Percentiles rank a stretch among this genome's conserved stretches.
Conservation (phyloP, 2,329 filamentous ascomycete species). For the Cyphellophora attinorum region DNA sequence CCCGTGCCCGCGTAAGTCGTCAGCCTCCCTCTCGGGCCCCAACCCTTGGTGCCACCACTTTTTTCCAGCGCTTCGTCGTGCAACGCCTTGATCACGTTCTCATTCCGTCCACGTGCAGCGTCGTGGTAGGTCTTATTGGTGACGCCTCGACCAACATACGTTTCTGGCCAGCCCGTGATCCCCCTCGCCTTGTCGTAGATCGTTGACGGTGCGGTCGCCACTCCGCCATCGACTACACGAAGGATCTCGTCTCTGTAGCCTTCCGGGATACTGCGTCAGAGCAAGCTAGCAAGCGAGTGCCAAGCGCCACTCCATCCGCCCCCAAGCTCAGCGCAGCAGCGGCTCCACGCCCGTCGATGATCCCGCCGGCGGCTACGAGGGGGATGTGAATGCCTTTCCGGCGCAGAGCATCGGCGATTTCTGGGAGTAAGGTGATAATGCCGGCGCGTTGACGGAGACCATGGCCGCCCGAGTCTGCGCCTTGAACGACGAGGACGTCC, state of each 20-base stretch:
- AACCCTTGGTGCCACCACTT: constrained; percentile 43
- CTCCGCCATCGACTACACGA: constrained; percentile 40
- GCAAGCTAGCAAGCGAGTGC: constrained; percentile 53
- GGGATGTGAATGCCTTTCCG: constrained; percentile 25
- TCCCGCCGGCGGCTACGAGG: constrained; percentile 44
- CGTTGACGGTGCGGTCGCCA: constrained; percentile 39
- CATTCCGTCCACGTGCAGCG: constrained; percentile 26
- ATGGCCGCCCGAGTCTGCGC: constrained; percentile 46
- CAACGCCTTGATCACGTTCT: constrained; percentile 29
- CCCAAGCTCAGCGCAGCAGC: constrained; percentile 43
- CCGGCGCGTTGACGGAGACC: constrained; percentile 37
- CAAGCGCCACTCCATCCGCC: constrained; percentile 48
- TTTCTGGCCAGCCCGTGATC: constrained; percentile 48
- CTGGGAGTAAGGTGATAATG: constrained; percentile 41
- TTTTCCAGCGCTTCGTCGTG: constrained; percentile 40
- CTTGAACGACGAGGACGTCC: constrained; percentile 45
- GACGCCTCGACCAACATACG: constrained; percentile 50
- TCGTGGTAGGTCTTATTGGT: constrained; percentile 46
- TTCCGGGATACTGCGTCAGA: constrained; percentile 38
- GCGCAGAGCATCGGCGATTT: constrained; percentile 34
- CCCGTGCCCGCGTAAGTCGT: constrained; percentile 55
- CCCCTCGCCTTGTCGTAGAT: constrained; percentile 48
- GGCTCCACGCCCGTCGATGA: constrained; percentile 42
- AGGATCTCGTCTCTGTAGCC: constrained; percentile 44
- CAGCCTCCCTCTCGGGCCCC: constrained; percentile 46